These are phyloP conservation scores for Schizothecium vesticola DNA, from an alignment of 495 filamentous ascomycete genomes.

Conservation along the genomic window DNA sequence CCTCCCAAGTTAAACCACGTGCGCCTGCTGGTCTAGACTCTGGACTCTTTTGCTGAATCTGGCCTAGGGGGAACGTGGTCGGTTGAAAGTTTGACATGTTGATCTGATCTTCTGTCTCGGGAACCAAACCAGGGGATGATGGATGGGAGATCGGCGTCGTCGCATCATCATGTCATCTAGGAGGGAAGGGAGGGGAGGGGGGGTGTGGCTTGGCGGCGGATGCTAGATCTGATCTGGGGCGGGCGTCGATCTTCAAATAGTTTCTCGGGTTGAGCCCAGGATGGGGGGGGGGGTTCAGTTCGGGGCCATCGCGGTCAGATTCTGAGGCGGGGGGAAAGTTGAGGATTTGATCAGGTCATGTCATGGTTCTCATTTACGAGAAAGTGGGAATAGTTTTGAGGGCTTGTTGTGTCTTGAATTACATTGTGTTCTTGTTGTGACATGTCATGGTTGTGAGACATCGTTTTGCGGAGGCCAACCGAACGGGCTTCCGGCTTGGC, in stretches of 20 bases:
- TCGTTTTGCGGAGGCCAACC: neutral
- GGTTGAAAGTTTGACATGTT: neutral
- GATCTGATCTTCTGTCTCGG: neutral
- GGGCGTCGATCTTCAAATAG: neutral
- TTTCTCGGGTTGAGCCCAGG: neutral
- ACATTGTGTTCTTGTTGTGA: neutral
- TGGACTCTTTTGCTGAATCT: neutral
- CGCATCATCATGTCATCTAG: neutral
- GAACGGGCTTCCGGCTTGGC: neutral
- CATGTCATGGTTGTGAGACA: neutral
- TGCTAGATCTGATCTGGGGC: neutral
- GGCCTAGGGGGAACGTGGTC: neutral
- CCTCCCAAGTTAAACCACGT: no score
- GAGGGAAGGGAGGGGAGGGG: no score
- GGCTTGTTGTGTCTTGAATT: neutral
- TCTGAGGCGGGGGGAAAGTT: neutral
- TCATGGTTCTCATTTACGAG: neutral
- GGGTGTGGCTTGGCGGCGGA: neutral
- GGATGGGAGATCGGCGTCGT: neutral
- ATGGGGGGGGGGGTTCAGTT: neutral
- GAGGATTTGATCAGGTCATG: neutral
- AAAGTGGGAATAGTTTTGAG: neutral
- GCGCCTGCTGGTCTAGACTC: no score
- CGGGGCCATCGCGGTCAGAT: neutral
- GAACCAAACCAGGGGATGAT: neutral